Percentiles rank a stretch among this genome's conserved stretches.
Evolutionary conservation across 2,329 filamentous ascomycete genomes (phyloP).

Genomic region (Hypocreales sp.): DNA sequence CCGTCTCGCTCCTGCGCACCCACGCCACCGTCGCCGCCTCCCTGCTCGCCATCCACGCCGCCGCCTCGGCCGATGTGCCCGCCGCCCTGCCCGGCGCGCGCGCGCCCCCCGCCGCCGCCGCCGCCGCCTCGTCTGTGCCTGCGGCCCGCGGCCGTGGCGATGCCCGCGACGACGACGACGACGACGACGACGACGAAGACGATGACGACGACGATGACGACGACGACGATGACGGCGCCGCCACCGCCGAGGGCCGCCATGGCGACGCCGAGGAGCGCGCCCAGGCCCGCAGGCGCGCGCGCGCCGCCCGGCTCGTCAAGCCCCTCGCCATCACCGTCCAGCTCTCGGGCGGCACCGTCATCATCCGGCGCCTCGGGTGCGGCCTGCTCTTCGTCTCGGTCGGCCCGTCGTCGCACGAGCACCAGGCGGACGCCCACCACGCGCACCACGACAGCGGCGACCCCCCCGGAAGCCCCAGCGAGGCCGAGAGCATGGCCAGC

Average conservation of each 20-base stretch:
- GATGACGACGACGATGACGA: constrained; percentile 12
- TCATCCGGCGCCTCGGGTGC: constrained; percentile 41
- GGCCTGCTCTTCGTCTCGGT: constrained; percentile 48
- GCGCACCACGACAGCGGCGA: constrained; percentile 13
- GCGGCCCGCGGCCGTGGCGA: too few relatives aligned
- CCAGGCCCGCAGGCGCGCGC: constrained; percentile 1
- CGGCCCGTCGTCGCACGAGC: constrained; percentile 23
- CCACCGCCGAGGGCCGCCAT: constrained; percentile 1
- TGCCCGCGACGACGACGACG: constrained; percentile 10
- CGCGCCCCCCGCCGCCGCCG: constrained; percentile 11
- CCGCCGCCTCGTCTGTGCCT: too few relatives aligned
- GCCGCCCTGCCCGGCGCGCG: constrained; percentile 23
- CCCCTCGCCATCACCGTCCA: constrained; percentile 39
- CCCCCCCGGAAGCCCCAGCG: constrained; percentile 22
- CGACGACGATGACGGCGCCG: constrained; percentile 6
- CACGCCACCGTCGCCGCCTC: constrained; percentile 49
- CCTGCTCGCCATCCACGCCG: constrained; percentile 42
- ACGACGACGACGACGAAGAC: constrained; percentile 6
- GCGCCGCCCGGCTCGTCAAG: constrained; percentile 10
- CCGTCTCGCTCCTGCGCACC: constrained; percentile 41
- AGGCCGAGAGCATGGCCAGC: constrained; percentile 31
- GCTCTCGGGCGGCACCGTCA: constrained; percentile 40
- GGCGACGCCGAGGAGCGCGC: constrained; percentile 1
- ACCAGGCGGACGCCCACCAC: constrained; percentile 5
- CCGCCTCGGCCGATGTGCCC: constrained; percentile 23